phyloP scores from a whole-genome alignment of 2,329 filamentous ascomycete genomes.

The Amylocarpus encephaloides region DNA sequence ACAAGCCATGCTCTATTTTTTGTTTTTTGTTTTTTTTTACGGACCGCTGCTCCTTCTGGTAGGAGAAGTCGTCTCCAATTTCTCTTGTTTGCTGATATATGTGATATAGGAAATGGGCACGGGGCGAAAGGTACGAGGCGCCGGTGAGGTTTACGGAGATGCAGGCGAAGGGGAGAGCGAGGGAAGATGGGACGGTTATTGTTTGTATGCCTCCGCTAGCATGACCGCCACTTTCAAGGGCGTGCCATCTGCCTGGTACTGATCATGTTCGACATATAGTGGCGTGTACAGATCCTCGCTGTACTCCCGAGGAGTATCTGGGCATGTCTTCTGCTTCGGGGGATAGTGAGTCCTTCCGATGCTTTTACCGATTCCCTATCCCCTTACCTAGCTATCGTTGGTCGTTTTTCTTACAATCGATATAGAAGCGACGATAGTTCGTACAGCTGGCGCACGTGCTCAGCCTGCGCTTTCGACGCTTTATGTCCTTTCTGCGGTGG shows the following conservation, averaged over 20 bases:
- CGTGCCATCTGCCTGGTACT: not conserved
- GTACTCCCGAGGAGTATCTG: constrained; percentile 20
- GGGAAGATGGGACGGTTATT: constrained; percentile 22
- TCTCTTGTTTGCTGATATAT: no score
- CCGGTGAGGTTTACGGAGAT: constrained; percentile 21
- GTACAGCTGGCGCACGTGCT: constrained; percentile 21
- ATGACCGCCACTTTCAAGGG: not conserved
- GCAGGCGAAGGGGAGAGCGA: constrained; percentile 20
- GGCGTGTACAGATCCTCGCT: constrained; percentile 22
- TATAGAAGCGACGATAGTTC: constrained; percentile 22
- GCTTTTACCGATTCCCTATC: not conserved
- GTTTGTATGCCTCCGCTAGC: constrained; percentile 12
- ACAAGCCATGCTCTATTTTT: no score
- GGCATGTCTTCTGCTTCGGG: constrained; percentile 13
- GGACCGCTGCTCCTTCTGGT: no score
- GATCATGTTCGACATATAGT: constrained; percentile 8
- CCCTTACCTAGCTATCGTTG: not conserved
- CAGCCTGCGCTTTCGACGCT: constrained; percentile 18
- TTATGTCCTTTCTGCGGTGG: constrained; percentile 20
- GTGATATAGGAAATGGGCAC: constrained; percentile 15
- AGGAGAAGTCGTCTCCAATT: no score
- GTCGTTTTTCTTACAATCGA: not conserved
- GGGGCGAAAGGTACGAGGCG: constrained; percentile 7
- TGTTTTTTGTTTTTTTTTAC: not conserved
- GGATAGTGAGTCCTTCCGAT: constrained; percentile 10